Evolutionary conservation across 2,329 filamentous ascomycete species (phyloP).

Genomic region (Penicillium sp.): DNA sequence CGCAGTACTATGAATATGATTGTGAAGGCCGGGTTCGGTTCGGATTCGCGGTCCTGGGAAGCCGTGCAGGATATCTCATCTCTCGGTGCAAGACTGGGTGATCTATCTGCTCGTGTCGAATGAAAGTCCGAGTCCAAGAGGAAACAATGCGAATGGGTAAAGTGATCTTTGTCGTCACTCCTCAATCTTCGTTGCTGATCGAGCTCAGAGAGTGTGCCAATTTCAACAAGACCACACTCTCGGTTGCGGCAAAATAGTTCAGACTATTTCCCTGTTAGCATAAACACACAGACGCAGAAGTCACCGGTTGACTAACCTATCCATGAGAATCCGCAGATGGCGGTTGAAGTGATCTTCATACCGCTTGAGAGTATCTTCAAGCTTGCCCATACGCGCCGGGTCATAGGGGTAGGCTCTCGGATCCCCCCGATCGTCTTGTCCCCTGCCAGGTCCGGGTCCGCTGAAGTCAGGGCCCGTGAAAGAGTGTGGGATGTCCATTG

Average conservation of each 20-base stretch:
- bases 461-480: conserved; percentile 74
- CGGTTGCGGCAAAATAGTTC: conserved; percentile 95
- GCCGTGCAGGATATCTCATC: not conserved
- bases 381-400: conserved; percentile 61
- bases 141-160: not conserved
- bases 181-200: conserved; percentile 41
- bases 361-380: conserved; percentile 81
- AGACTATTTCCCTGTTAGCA: conserved; percentile 40
- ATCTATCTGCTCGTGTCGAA: not conserved
- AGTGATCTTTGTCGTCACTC: conserved; percentile 2
- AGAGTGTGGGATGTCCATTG: conserved; percentile 76
- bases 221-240: conserved; percentile 89
- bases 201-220: conserved; percentile 49
- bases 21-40: not conserved
- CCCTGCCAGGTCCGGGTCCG: conserved; percentile 66
- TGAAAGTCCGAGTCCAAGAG: not conserved
- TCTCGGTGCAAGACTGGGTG: not conserved
- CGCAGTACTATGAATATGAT: too few species aligned
- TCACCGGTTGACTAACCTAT: conserved; percentile 51
- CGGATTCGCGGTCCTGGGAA: not conserved
- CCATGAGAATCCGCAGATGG: conserved; percentile 87
- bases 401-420: conserved; percentile 52
- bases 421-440: conserved; percentile 28
- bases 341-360: conserved; percentile 91
- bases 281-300: not conserved